Percentiles rank a stretch among this genome's conserved stretches.
These are phyloP conservation scores for Phaeomoniella chlamydospora DNA, from an alignment of 2,329 filamentous ascomycete genomes.

Conservation along the genomic window DNA sequence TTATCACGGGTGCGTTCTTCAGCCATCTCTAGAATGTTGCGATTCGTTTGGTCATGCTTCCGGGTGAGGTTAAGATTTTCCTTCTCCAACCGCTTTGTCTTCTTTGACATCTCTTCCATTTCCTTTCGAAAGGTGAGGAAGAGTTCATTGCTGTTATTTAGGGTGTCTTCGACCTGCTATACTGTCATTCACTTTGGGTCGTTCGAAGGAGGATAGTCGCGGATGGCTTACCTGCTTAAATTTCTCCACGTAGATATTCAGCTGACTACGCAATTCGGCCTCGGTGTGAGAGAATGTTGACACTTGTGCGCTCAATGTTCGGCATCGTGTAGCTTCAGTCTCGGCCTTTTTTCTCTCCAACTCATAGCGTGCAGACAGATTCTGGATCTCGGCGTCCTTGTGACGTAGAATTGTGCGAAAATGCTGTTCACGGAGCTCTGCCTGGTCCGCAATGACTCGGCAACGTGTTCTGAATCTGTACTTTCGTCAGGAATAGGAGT, in stretches of 20 bases:
- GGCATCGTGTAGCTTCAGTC: constrained; percentile 61
- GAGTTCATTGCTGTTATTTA: constrained; percentile 96
- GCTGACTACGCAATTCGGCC: constrained; percentile 79
- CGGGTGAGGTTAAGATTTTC: constrained; percentile 84
- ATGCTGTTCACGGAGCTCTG: constrained; percentile 86
- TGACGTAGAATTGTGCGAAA: constrained; percentile 84
- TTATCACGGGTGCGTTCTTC: constrained; percentile 72
- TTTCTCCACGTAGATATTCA: constrained; percentile 98
- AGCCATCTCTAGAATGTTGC: constrained; percentile 94
- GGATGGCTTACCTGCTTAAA: constrained; percentile 78
- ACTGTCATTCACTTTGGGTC: constrained; percentile 29
- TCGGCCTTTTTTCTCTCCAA: constrained; percentile 82
- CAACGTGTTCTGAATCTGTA: constrained; percentile 61
- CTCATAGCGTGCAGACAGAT: constrained; percentile 76
- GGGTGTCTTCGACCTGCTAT: constrained; percentile 87
- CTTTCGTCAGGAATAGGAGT: too few relatives aligned
- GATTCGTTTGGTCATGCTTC: constrained; percentile 85
- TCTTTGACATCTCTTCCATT: constrained; percentile 99
- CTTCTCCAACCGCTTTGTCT: constrained; percentile 91
- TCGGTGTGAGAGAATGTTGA: constrained; percentile 94
- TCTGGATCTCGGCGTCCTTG: constrained; percentile 91
- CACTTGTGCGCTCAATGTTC: constrained; percentile 79
- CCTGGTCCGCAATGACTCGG: constrained; percentile 92
- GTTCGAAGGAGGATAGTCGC: constrained; percentile 6
- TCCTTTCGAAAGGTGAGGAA: constrained; percentile 96